A percentile compares a stretch with the other conserved stretches of the same genome.
Evolutionary conservation across 2,329 filamentous ascomycete genomes (phyloP).

Genomic region (Aspergillus tamarii): DNA sequence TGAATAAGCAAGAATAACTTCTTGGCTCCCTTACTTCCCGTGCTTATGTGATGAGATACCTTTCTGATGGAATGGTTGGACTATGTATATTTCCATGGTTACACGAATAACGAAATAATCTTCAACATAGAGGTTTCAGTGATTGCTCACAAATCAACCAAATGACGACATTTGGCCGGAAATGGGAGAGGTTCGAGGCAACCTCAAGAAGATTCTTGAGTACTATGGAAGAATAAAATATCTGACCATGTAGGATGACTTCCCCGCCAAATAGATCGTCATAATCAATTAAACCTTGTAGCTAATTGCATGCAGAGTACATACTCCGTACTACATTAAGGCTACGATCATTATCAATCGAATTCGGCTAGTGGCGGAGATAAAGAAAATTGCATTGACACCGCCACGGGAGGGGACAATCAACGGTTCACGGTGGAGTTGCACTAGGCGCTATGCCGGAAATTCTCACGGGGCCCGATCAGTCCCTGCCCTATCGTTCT

Average conservation of each 20-base stretch:
- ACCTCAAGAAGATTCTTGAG: too few species aligned
- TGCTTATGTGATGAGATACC: neutral
- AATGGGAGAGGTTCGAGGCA: neutral
- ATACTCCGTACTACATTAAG: neutral
- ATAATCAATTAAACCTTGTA: neutral
- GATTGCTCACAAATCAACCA: constrained; percentile 6
- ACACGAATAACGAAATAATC: constrained; percentile 12
- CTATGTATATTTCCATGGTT: constrained; percentile 6
- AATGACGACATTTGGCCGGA: constrained; percentile 10
- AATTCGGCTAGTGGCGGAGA: constrained; percentile 12
- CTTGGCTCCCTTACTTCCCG: constrained; percentile 1
- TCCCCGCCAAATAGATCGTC: neutral
- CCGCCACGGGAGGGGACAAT: neutral
- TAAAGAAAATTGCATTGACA: neutral
- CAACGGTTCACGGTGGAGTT: constrained; percentile 14
- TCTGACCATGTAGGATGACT: neutral
- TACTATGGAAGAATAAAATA: neutral
- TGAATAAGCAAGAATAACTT: constrained; percentile 5
- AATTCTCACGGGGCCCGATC: constrained; percentile 19
- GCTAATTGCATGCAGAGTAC: neutral
- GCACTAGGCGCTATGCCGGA: constrained; percentile 16
- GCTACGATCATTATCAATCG: neutral
- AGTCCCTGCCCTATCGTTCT: constrained; percentile 24
- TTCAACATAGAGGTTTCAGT: neutral
- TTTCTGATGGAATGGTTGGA: neutral